Conservation (phyloP, 2,329 filamentous ascomycete genomes). For the Aspergillus sp. region DNA sequence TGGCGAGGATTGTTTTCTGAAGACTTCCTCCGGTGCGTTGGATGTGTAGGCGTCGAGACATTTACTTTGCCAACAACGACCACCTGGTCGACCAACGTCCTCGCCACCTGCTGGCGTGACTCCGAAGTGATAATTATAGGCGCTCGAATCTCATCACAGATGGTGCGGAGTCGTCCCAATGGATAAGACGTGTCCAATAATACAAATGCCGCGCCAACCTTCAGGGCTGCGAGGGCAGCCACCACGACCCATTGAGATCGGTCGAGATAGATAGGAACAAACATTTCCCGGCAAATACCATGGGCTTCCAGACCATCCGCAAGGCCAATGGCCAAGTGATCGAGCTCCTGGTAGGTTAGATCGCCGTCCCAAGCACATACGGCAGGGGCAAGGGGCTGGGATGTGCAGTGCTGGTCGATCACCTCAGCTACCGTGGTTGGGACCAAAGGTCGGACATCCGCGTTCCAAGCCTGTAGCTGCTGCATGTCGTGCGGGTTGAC, state of each 20-base stretch:
- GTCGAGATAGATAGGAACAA: background rate
- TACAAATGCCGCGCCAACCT: background rate
- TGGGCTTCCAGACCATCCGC: background rate
- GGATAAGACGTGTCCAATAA: background rate
- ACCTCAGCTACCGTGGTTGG: background rate
- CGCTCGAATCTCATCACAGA: background rate
- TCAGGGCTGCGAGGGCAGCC: background rate
- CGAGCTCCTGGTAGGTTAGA: background rate
- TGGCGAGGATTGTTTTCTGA: background rate
- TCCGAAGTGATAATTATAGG: background rate
- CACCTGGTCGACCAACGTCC: background rate
- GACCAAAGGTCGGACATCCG: background rate
- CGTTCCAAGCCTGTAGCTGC: background rate
- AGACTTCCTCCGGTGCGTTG: background rate
- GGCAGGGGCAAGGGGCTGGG: background rate
- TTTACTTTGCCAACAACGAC: background rate
- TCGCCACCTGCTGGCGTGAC: background rate
- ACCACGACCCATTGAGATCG: background rate
- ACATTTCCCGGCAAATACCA: background rate
- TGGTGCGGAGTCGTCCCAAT: background rate
- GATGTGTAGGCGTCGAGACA: background rate
- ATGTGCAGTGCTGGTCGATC: background rate
- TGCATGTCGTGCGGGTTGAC: background rate
- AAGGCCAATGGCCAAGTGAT: too few relatives aligned
- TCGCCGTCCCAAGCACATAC: background rate